Evolutionary conservation across 2,329 filamentous ascomycete genomes (phyloP).

Genomic region (Lomentospora prolificans): DNA sequence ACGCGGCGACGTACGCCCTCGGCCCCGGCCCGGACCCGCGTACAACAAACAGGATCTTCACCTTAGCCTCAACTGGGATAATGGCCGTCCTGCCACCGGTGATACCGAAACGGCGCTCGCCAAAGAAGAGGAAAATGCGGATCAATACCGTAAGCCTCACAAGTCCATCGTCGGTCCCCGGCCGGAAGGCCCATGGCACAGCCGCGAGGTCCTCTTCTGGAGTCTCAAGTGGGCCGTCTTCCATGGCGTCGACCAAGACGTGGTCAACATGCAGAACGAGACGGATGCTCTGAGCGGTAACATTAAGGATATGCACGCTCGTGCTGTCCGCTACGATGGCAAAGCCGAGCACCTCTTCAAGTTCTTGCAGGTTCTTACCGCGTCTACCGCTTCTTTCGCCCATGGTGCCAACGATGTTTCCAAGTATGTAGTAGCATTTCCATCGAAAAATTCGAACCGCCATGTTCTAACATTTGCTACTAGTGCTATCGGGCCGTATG

Average conservation of each 20-base stretch:
- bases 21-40: slow-evolving; percentile 29
- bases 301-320: slow-evolving; percentile 44
- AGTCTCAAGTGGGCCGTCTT: slow-evolving; percentile 34
- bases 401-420: slow-evolving; percentile 60
- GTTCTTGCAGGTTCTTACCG: slow-evolving; percentile 50
- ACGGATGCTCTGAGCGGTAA: slow-evolving; percentile 38
- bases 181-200: slow-evolving; percentile 33
- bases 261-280: slow-evolving; percentile 26
- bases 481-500: slow-evolving; percentile 53
- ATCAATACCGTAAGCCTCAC: slow-evolving; percentile 22
- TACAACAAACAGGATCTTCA: slow-evolving; percentile 15
- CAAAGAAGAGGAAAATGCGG: slow-evolving; percentile 8
- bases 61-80: slow-evolving; percentile 46
- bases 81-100: slow-evolving; percentile 30
- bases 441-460: no score
- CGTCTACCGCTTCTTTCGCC: slow-evolving; percentile 52
- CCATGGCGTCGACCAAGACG: slow-evolving; percentile 34
- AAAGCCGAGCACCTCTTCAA: slow-evolving; percentile 51
- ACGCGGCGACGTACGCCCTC: slow-evolving; percentile 28
- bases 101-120: slow-evolving; percentile 38
- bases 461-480: background rate
- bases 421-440: slow-evolving; percentile 15
- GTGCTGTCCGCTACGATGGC: slow-evolving; percentile 50
- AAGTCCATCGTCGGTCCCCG: slow-evolving; percentile 27
- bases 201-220: slow-evolving; percentile 31